phyloP scores from a whole-genome alignment of 768 basidiomycete species.

The Kondoa subrosea region DNA sequence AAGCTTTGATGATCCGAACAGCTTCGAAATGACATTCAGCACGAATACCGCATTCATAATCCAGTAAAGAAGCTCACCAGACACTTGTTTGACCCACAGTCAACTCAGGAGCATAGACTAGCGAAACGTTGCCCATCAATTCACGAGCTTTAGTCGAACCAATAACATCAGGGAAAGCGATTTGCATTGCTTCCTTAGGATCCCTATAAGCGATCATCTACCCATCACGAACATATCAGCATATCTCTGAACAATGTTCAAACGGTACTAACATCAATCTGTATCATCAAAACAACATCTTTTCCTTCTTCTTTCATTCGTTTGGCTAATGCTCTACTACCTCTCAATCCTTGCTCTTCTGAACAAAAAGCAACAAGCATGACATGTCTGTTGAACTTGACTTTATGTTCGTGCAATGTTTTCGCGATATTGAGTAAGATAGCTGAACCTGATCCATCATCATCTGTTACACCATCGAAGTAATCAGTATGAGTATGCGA shows the following conservation, averaged over 20 bases:
- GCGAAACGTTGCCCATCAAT: conserved; percentile 25
- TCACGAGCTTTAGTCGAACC: not conserved
- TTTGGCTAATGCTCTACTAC: conserved; percentile 21
- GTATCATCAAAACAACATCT: conserved; percentile 20
- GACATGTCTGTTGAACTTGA: conserved; percentile 22
- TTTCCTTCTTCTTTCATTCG: conserved; percentile 9
- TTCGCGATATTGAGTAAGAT: not conserved
- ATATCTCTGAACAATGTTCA: not conserved
- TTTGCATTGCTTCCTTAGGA: conserved; percentile 26
- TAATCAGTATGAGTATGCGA: not conserved
- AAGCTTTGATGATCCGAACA: conserved; percentile 28
- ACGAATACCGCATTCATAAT: not conserved
- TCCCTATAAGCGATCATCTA: conserved; percentile 26
- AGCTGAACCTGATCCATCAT: conserved; percentile 18
- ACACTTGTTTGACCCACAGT: conserved; percentile 25
- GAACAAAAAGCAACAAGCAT: conserved; percentile 26
- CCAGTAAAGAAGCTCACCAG: too few species aligned
- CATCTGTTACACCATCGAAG: conserved; percentile 7
- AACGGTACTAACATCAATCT: conserved; percentile 21
- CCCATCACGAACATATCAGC: conserved; percentile 10
- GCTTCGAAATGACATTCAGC: conserved; percentile 6
- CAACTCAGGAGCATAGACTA: conserved; percentile 28
- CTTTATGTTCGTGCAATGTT: conserved; percentile 11
- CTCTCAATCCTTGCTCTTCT: conserved; percentile 30
- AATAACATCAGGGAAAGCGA: conserved; percentile 26